Evolutionary conservation across 257 asterid genomes (phyloP).

Genomic region (Solanum paucissectum): DNA sequence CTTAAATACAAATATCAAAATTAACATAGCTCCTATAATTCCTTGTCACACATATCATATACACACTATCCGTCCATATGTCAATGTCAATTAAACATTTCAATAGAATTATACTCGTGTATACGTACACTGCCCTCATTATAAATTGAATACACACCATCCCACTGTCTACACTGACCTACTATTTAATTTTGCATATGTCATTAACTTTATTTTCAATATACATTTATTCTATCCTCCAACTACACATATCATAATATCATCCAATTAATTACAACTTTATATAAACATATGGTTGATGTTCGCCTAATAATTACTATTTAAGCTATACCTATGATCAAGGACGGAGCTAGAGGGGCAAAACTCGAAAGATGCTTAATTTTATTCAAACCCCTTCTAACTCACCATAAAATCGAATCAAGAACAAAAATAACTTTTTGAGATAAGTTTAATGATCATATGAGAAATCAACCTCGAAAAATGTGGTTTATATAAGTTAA

Average conservation of each 20-base stretch:
- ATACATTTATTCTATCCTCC: background rate
- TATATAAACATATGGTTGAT: background rate
- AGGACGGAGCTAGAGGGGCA: background rate
- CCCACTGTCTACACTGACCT: background rate
- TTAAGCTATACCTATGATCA: background rate
- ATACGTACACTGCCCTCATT: background rate
- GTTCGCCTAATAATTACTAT: background rate
- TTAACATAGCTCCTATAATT: background rate
- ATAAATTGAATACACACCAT: background rate
- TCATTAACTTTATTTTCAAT: background rate
- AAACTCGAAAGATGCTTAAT: background rate
- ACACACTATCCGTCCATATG: too few relatives aligned
- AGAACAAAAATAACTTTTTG: background rate
- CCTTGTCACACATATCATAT: background rate
- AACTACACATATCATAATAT: background rate
- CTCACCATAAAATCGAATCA: too few relatives aligned
- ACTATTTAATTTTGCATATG: background rate
- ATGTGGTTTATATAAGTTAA: too few relatives aligned
- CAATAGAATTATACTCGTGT: background rate
- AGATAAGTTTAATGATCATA: background rate
- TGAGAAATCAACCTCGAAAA: background rate
- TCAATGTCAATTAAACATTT: too few relatives aligned
- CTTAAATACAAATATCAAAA: too few relatives aligned
- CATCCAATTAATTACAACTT: background rate
- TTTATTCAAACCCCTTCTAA: too few relatives aligned